A percentile compares a stretch with the other conserved stretches of the same genome.
Evolutionary conservation across 768 basidiomycete genomes (phyloP).

Genomic region (Leccinum sublutescens): DNA sequence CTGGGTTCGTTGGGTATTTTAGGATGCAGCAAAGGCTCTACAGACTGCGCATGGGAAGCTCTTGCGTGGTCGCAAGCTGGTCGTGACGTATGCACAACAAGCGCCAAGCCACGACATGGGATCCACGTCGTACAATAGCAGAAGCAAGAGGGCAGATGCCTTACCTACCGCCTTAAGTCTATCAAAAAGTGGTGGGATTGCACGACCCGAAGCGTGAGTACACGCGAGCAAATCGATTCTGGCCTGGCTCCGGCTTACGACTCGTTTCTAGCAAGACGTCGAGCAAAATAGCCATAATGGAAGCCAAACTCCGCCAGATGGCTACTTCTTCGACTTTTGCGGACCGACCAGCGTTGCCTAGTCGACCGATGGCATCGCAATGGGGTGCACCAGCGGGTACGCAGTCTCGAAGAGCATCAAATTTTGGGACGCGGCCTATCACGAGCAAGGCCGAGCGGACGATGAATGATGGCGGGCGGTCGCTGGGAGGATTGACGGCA

Average conservation of each 20-base stretch:
- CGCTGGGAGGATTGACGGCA: neutral
- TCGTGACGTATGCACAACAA: conserved; percentile 91
- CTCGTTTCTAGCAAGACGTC: conserved; percentile 52
- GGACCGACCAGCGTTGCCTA: conserved; percentile 24
- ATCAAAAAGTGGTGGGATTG: conserved; percentile 65
- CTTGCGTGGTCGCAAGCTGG: conserved; percentile 81
- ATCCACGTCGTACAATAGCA: conserved; percentile 32
- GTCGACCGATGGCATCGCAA: conserved; percentile 14
- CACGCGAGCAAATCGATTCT: neutral
- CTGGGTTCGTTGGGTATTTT: conserved; percentile 22
- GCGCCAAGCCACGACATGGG: conserved; percentile 47
- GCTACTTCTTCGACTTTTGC: conserved; percentile 35
- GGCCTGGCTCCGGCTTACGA: conserved; percentile 9
- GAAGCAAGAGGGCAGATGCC: conserved; percentile 50
- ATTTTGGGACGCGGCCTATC: neutral
- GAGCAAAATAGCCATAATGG: conserved; percentile 92
- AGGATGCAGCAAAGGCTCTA: conserved; percentile 87
- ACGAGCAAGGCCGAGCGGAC: neutral
- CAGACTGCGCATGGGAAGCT: conserved; percentile 72
- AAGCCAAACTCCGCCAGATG: conserved; percentile 90
- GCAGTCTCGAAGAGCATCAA: conserved; percentile 1
- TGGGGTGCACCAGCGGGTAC: neutral
- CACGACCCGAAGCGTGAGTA: conserved; percentile 49
- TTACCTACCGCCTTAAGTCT: conserved; percentile 87
- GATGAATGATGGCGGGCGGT: conserved; percentile 1